phyloP scores from a whole-genome alignment of 2,329 filamentous ascomycete species.

The Monilinia fructigena region DNA sequence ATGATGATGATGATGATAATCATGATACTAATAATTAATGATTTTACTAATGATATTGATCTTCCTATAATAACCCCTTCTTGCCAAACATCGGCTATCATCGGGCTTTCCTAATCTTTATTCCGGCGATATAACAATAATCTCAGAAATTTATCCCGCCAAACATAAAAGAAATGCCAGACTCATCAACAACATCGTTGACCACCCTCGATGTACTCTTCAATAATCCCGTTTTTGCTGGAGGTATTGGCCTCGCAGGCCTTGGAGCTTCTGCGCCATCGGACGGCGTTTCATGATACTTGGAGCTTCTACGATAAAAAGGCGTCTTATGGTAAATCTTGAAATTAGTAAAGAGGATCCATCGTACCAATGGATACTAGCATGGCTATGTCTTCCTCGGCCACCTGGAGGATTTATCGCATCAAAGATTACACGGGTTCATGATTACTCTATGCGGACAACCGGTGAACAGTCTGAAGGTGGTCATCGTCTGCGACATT shows the following conservation, averaged over 20 bases:
- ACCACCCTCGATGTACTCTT: slow-evolving; percentile 58
- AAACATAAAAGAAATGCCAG: slow-evolving; percentile 12
- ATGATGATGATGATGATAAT: no score
- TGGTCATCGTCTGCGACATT: slow-evolving; percentile 72
- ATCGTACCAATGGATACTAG: slow-evolving; percentile 89
- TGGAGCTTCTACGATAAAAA: slow-evolving; percentile 71
- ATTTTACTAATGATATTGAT: no score
- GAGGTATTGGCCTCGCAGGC: slow-evolving; percentile 86
- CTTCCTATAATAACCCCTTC: background rate
- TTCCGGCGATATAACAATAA: slow-evolving; percentile 2
- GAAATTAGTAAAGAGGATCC: slow-evolving; percentile 94
- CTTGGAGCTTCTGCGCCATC: slow-evolving; percentile 77
- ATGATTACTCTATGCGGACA: slow-evolving; percentile 59
- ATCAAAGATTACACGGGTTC: slow-evolving; percentile 57
- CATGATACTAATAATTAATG: no score
- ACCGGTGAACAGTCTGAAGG: slow-evolving; percentile 63
- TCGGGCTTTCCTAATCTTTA: slow-evolving; percentile 5
- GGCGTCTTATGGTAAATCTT: slow-evolving; percentile 87
- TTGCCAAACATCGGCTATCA: slow-evolving; percentile 2
- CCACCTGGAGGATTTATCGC: slow-evolving; percentile 49
- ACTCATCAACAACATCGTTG: slow-evolving; percentile 28
- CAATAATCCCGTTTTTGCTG: slow-evolving; percentile 62
- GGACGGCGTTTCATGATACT: slow-evolving; percentile 74
- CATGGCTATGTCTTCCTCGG: slow-evolving; percentile 88
- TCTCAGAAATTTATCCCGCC: background rate